phyloP scores from a whole-genome alignment of 2,329 filamentous ascomycete species.

The Fusarium citri region DNA sequence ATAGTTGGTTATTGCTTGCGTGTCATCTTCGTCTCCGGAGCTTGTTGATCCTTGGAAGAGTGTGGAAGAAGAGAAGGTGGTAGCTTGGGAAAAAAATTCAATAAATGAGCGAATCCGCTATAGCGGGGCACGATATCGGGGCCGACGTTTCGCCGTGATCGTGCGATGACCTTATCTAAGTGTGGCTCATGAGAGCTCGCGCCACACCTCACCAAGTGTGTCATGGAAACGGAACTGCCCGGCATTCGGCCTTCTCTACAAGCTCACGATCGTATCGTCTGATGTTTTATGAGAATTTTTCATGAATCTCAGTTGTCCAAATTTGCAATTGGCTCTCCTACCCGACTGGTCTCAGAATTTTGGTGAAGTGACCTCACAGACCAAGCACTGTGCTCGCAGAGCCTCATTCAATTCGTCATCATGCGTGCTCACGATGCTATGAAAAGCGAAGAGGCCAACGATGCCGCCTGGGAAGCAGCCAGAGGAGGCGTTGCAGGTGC shows the following conservation, averaged over 20 bases:
- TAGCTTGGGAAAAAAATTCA: slow-evolving; percentile 37
- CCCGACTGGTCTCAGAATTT: no score
- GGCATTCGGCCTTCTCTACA: slow-evolving; percentile 26
- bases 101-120: slow-evolving; percentile 41
- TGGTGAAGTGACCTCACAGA: not conserved
- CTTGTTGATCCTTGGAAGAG: slow-evolving; percentile 39
- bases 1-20: slow-evolving; percentile 50
- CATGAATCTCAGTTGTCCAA: not conserved
- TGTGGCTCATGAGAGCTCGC: slow-evolving; percentile 22
- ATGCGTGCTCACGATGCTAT: slow-evolving; percentile 60
- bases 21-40: slow-evolving; percentile 49
- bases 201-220: slow-evolving; percentile 29
- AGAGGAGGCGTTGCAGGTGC: slow-evolving; percentile 75
- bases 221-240: slow-evolving; percentile 38
- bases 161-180: not conserved
- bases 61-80: slow-evolving; percentile 33
- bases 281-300: slow-evolving; percentile 21
- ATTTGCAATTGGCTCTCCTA: not conserved
- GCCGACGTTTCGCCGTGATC: slow-evolving; percentile 29
- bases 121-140: slow-evolving; percentile 39
- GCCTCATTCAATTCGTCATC: slow-evolving; percentile 14
- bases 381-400: not conserved
- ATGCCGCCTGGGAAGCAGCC: slow-evolving; percentile 77
- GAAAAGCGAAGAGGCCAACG: slow-evolving; percentile 73
- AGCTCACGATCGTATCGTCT: slow-evolving; percentile 27